A percentile compares a stretch with the other conserved stretches of the same genome.
Conservation (phyloP, 176 grass and related monocot species). For the Rhynchospora breviuscula region DNA sequence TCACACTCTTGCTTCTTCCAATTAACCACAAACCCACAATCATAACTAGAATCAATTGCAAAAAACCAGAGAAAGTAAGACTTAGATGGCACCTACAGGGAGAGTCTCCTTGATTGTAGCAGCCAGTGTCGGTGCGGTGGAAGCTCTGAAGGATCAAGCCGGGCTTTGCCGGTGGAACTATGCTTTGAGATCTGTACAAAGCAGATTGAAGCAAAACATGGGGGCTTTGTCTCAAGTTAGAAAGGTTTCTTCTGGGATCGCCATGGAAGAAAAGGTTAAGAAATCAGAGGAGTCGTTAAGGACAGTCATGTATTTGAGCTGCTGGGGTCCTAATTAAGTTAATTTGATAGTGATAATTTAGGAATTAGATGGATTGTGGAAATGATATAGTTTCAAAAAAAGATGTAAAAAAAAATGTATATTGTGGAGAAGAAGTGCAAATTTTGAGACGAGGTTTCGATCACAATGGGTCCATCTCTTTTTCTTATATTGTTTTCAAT, state of each 20-base stretch:
- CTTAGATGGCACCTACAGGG: slow-evolving; percentile 27
- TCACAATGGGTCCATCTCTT: background rate
- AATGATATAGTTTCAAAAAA: background rate
- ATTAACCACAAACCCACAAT: background rate
- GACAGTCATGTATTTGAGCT: slow-evolving; percentile 62
- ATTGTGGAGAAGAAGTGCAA: background rate
- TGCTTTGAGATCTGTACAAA: slow-evolving; percentile 23
- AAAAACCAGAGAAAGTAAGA: background rate
- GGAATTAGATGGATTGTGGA: background rate
- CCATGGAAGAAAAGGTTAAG: slow-evolving; percentile 9
- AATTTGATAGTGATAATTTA: background rate
- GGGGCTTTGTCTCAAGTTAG: slow-evolving; percentile 11
- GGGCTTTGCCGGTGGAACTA: slow-evolving; percentile 73
- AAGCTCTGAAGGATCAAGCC: slow-evolving; percentile 64
- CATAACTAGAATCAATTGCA: background rate
- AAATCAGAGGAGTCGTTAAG: slow-evolving; percentile 46
- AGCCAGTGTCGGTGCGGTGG: slow-evolving; percentile 41
- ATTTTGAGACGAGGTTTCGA: background rate
- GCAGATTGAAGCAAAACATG: slow-evolving; percentile 32
- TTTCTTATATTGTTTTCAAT: too few species aligned
- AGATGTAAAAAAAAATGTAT: background rate
- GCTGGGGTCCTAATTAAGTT: slow-evolving; percentile 46
- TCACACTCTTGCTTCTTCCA: background rate
- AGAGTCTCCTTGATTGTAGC: slow-evolving; percentile 45
- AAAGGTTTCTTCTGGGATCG: background rate